Base-by-base conservation (phyloP, 2,329 filamentous ascomycete species). In the Arthrobotrys conoides region DNA sequence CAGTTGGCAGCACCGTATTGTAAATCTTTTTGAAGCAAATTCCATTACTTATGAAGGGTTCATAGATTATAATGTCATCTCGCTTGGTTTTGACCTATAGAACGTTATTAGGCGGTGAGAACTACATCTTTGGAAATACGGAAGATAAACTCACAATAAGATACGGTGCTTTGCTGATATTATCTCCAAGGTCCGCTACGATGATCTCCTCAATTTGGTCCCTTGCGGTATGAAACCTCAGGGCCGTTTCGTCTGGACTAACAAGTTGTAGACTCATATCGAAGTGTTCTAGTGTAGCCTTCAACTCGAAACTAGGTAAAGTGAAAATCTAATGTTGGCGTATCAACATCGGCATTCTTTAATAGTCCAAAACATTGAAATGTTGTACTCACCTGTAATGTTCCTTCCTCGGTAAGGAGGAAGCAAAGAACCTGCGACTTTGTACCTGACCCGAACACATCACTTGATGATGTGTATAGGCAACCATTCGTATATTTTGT, bases 21-120 rank as follows among this genome's bases (percentile, higher is more conserved):
- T 78, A 72, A 22, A 78, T 57, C 30, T 78, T 78, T 49, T 63
- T 63, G 20, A 78, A 69, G 53, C 75, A 78, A 48, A 78, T 78
- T 36, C 75, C 75, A 51, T 72, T 78, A 20, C 66, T 85, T 78
- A 86, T 86, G 81, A 93, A 91, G 0, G 95, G 94, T 83, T 96
- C 90, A 83, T 98, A 99, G 55, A 98, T 88, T 10, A 92, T 91
- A 38, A 98, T 86, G 83, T 98, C 94, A 80, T 97, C 92, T 76
- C 90, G 91, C 9, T 89, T 88, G 61, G 93, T 93, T 64, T 95
- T 92, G 30, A 94, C 86, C 92, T 94, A 80, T 38, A 41, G 33
- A 36, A 18, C 44, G 44, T 81, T 76, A 80, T 48, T 3, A 33
- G 22, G 33, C 3, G 18, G 14, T 3, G 0, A 51, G 53, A 38